Percentiles rank a stretch among this genome's conserved stretches.
phyloP scores from a whole-genome alignment of 78 protist species.

The Isochrysis galbana region DNA sequence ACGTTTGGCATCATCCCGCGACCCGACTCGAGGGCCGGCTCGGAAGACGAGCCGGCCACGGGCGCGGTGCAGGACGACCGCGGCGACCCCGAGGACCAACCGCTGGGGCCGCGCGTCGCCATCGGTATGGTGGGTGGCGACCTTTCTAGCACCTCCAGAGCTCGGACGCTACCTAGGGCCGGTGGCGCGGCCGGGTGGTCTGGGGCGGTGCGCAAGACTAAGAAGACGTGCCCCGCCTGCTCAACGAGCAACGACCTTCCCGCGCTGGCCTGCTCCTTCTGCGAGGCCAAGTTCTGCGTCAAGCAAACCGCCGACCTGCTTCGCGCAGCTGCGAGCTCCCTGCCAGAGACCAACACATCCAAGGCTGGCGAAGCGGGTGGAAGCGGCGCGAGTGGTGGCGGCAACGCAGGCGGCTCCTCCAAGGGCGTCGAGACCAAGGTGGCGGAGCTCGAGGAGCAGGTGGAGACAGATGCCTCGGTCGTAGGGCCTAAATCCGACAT shows the following conservation, averaged over 20 bases:
- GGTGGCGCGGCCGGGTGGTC: no score
- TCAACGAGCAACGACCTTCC: not conserved
- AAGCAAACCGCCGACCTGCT: not conserved
- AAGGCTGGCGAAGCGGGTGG: no score
- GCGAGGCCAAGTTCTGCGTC: not conserved
- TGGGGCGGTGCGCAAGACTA: no score
- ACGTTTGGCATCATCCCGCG: not conserved
- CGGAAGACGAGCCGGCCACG: not conserved
- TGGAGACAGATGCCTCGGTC: not conserved
- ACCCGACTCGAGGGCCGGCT: not conserved
- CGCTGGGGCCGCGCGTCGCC: no score
- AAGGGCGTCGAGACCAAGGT: not conserved
- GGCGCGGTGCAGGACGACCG: no score
- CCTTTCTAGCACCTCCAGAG: no score
- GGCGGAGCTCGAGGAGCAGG: not conserved
- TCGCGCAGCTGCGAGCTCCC: no score
- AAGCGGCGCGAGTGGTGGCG: not conserved
- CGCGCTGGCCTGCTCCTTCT: not conserved
- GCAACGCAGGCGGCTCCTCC: not conserved
- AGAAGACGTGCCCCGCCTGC: not conserved
- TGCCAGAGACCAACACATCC: no score
- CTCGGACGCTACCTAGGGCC: no score
- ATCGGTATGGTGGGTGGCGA: no score
- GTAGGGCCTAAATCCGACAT: not conserved
- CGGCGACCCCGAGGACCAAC: not conserved